Evolutionary conservation across 2,329 filamentous ascomycete species (phyloP), one percentile per base, ranked within the genome.

Genomic region (Parastagonospora avenae): DNA sequence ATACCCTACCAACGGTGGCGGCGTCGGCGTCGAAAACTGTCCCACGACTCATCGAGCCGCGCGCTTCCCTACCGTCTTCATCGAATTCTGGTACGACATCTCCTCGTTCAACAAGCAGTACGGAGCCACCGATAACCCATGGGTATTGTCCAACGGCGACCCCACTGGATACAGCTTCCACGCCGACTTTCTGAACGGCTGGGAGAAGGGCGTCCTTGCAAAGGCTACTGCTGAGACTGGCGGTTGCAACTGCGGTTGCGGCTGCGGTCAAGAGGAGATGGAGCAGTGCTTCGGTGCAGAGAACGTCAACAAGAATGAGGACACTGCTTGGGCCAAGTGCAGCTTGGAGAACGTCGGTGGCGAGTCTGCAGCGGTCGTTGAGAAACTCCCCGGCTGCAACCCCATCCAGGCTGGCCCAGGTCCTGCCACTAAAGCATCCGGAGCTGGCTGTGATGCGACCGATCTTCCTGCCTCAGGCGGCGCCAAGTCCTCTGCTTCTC

Each of bases 31-130:
- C 30, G 71, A 72, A 39, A 66, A 67, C 41, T 74, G 71, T 52
- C 71, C 71, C 27, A 52, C 50, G 1, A 66, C 62, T 16, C 65
- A 68, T 51, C 61, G 66, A 27, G 60, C 54, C 28, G 67, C 68
- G 14, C 63, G 70, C 9, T 71, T 74, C 57, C 72, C 72, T 9
- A 65, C 64, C 32, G 70, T 75, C 46, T 74, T 75, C 57, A 68
- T 74, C 15, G 72, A 75, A 54, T 74, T 73, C 52, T 74, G 71
- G 71, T 75, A 71, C 43, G 70, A 74, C 46, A 55, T 71, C 39
- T 64, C 63, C 2, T 52, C 59, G 1, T 75, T 74, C 46, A 61
- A 71, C 41, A 65, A 63, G 15, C 58, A 69, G 30, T 74, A 73
- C 50, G 60, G 54, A 24, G 51, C 65, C 19, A 59, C 64, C 46